Evolutionary conservation across 176 grass and related monocot species (phyloP).

Genomic region (Rhynchospora tenuis): DNA sequence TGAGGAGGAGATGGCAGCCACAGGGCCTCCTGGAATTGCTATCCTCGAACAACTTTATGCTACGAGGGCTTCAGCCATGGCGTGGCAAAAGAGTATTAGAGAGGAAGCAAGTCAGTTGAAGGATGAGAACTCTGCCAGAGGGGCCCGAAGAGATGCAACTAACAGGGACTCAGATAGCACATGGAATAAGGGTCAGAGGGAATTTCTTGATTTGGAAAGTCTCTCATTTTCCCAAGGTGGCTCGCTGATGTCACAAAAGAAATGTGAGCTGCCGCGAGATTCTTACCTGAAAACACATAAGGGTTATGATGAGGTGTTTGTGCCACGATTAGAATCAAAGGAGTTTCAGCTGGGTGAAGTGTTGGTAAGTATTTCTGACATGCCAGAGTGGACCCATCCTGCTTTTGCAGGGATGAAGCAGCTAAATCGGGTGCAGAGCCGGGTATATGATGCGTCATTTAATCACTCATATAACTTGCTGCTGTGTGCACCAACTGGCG

Average conservation of each 20-base stretch:
- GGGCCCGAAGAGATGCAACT: constrained; percentile 41
- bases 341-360: constrained; percentile 57
- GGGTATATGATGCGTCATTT: constrained; percentile 82
- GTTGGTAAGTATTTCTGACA: constrained; percentile 82
- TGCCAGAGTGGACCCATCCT: constrained; percentile 57
- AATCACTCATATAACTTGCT: constrained; percentile 76
- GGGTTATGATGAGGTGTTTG: constrained; percentile 83
- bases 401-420: constrained; percentile 86
- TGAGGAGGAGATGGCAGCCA: constrained; percentile 76
- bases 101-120: constrained; percentile 75
- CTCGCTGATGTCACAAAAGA: constrained; percentile 85
- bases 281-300: constrained; percentile 74
- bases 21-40: constrained; percentile 35
- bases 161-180: constrained; percentile 67
- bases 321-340: constrained; percentile 63
- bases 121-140: constrained; percentile 36
- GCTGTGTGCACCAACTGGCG: constrained; percentile 86
- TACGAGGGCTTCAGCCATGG: constrained; percentile 87
- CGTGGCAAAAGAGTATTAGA: constrained; percentile 81
- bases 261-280: constrained; percentile 65
- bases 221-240: constrained; percentile 84
- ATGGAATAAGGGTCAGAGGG: constrained; percentile 81
- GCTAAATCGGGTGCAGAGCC: constrained; percentile 91
- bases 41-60: constrained; percentile 93
- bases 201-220: constrained; percentile 84